Conservation (phyloP, 306 rosid species). For the Cercis canadensis region DNA sequence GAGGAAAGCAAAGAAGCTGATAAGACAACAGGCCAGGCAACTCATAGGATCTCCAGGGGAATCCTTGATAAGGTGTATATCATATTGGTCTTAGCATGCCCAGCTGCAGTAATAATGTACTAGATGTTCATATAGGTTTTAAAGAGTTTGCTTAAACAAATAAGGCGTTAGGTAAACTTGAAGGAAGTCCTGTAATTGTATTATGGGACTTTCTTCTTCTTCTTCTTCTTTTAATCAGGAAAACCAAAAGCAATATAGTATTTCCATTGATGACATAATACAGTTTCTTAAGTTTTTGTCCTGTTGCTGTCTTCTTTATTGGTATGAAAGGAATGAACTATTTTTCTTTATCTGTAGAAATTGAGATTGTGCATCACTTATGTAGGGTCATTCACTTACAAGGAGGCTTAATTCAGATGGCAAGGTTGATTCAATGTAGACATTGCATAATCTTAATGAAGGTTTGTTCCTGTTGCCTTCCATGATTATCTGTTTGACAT, state of each 20-base stretch:
- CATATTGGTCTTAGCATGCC: neutral
- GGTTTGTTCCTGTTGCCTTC: slow-evolving; percentile 48
- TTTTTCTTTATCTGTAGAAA: no score
- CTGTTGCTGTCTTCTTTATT: neutral
- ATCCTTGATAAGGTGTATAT: slow-evolving; percentile 76
- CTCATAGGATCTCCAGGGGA: slow-evolving; percentile 81
- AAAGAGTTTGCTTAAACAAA: neutral
- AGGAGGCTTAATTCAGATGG: slow-evolving; percentile 84
- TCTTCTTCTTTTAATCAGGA: neutral
- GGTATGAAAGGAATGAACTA: neutral
- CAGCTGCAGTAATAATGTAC: neutral
- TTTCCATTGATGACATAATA: neutral
- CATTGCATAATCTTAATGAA: slow-evolving; percentile 80
- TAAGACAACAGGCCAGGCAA: slow-evolving; percentile 72
- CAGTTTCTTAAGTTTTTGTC: neutral
- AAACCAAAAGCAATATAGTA: neutral
- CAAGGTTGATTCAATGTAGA: slow-evolving; percentile 65
- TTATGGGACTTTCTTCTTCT: neutral
- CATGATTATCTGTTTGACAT: neutral
- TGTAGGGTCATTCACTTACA: slow-evolving; percentile 82
- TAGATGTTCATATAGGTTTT: neutral
- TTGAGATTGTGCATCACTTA: slow-evolving; percentile 7
- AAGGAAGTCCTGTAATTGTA: neutral
- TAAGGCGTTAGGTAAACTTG: neutral
- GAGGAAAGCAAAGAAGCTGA: slow-evolving; percentile 93